Percentiles rank a stretch among this genome's conserved stretches.
Conservation (phyloP, 2,329 filamentous ascomycete species). For the Cercospora nicotianae region DNA sequence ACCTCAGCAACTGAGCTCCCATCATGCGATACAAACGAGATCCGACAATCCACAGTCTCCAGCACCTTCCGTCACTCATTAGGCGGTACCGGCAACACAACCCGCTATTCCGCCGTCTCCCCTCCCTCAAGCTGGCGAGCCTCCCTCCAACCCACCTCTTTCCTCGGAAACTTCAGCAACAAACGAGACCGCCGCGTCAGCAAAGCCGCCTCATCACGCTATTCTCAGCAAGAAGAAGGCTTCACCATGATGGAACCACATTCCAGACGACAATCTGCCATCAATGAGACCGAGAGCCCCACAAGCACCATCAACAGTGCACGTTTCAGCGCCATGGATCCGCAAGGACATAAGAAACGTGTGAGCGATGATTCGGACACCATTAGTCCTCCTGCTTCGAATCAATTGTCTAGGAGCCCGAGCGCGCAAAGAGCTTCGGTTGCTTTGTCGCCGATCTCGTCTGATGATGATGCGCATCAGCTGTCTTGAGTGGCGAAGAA, state of each 20-base stretch:
- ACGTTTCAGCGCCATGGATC: neutral
- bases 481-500: neutral
- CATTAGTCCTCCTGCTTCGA: neutral
- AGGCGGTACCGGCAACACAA: neutral
- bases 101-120: conserved; percentile 1
- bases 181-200: conserved; percentile 8
- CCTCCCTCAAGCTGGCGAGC: neutral
- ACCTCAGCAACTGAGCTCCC: conserved; percentile 6
- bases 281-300: neutral
- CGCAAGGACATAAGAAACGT: neutral
- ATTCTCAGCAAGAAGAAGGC: neutral
- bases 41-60: neutral
- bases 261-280: neutral
- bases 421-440: neutral
- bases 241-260: conserved; percentile 9
- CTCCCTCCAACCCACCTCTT: neutral
- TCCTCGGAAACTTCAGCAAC: neutral
- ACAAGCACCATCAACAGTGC: neutral
- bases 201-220: conserved; percentile 4
- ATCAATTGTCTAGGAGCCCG: neutral
- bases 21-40: neutral
- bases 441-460: neutral
- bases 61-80: conserved; percentile 11
- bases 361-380: neutral
- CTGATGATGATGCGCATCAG: neutral